Evolutionary conservation across 2,329 filamentous ascomycete species (phyloP), one percentile per base, ranked within the genome.

Genomic region (Elsinoe arachidis): DNA sequence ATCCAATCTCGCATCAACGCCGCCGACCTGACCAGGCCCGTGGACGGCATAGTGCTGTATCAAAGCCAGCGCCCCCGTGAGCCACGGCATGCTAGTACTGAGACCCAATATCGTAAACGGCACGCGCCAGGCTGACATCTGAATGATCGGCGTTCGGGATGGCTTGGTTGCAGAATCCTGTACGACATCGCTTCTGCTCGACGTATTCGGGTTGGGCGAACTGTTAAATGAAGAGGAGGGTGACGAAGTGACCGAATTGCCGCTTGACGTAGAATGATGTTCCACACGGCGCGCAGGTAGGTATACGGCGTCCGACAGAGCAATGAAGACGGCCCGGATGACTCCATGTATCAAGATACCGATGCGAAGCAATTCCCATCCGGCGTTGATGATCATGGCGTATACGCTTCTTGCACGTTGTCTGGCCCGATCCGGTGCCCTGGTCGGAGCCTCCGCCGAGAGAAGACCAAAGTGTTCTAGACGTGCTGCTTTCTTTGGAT

Each of bases 21-120:
- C 80, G 68, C 87, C 90, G 62, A 95, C 72, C 73, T 74, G 81
- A 66, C 90, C 88, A 62, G 88, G 88, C 21, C 90, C 89, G 66
- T 78, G 77, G 67, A 92, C 73, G 66, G 84, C 79, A 63, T 83
- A 78, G 78, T 87, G 85, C 73, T 93, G 89, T 63, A 86, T 70
- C 72, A 96, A 80, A 58, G 87, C 87, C 60, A 93, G 70, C 64
- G 82, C 76, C 68, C 89, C 89, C 68, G 79, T 80, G 58, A 96
- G 80, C 92, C 92, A 97, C 62, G 92, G 92, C 90, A 96, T 95
- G 72, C 90, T 87, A 63, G 76, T 72, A 63, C 86, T 79, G 68
- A 96, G 73, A 76, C 90, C 84, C 64, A 90, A 73, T 61, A 95
- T 72, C 69, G 83, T 84, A 61, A 84, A 84, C 58, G 86, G 70